These are phyloP conservation scores for Phoma sp. DNA, from an alignment of 2,329 filamentous ascomycete species.

Conservation along the genomic window DNA sequence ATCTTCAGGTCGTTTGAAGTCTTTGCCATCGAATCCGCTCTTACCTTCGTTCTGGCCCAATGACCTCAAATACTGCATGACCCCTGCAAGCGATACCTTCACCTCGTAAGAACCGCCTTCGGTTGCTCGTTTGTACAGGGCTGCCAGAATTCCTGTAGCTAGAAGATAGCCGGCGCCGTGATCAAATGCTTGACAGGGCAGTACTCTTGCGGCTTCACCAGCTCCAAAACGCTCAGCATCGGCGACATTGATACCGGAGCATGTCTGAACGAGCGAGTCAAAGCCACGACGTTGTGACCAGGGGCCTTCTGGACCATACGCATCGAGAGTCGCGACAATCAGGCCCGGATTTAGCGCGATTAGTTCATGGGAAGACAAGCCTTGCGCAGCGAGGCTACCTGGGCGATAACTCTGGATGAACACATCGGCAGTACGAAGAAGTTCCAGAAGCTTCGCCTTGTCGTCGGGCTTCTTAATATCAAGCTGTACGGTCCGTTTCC, in stretches of 20 bases:
- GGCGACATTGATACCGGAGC: slow-evolving; percentile 63
- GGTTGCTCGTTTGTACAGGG: slow-evolving; percentile 56
- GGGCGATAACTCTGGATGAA: slow-evolving; percentile 63
- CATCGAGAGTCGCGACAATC: slow-evolving; percentile 61
- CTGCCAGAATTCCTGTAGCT: slow-evolving; percentile 61
- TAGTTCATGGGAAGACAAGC: slow-evolving; percentile 52
- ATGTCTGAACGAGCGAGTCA: slow-evolving; percentile 64
- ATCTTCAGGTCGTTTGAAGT: slow-evolving; percentile 43
- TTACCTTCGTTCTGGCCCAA: slow-evolving; percentile 59
- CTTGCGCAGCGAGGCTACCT: slow-evolving; percentile 55
- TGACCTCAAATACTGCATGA: slow-evolving; percentile 64
- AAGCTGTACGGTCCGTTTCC: slow-evolving; percentile 57
- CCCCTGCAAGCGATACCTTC: slow-evolving; percentile 63
- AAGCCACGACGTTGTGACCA: slow-evolving; percentile 60
- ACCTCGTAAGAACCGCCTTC: slow-evolving; percentile 61
- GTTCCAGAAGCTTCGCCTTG: slow-evolving; percentile 49
- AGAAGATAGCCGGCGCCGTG: slow-evolving; percentile 64
- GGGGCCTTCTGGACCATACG: slow-evolving; percentile 59
- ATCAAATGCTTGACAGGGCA: slow-evolving; percentile 65
- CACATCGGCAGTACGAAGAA: slow-evolving; percentile 60
- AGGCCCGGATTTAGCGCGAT: slow-evolving; percentile 53
- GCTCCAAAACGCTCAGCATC: slow-evolving; percentile 58
- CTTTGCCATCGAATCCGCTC: slow-evolving; percentile 53
- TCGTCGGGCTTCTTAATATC: slow-evolving; percentile 57
- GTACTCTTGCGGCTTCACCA: slow-evolving; percentile 51